Evolutionary conservation across 2,329 filamentous ascomycete species (phyloP).

Genomic region (Mollisia scopiformis): DNA sequence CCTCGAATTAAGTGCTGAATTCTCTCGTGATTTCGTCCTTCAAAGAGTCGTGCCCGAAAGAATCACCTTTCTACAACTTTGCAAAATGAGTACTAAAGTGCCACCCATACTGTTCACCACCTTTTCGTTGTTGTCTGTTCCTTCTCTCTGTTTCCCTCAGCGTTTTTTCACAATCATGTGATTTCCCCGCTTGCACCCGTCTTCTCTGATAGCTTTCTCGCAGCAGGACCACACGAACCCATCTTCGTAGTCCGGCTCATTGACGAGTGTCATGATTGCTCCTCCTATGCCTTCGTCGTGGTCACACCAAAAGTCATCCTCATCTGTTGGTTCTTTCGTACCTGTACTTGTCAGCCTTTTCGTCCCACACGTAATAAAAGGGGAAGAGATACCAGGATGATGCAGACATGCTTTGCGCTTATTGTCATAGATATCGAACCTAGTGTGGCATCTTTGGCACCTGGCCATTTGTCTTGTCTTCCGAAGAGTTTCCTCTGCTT

Average conservation of each 20-base stretch:
- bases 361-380: neutral
- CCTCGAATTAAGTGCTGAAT: no score
- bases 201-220: neutral
- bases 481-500: neutral
- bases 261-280: neutral
- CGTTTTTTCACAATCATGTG: neutral
- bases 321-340: neutral
- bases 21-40: no score
- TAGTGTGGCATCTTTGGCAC: slow-evolving; percentile 1
- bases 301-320: slow-evolving; percentile 2
- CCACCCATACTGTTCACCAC: no score
- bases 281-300: neutral
- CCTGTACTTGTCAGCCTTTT: neutral
- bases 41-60: no score
- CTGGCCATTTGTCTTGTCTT: neutral
- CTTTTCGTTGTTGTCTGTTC: no score
- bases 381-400: slow-evolving; percentile 3
- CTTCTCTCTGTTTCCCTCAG: neutral
- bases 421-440: slow-evolving; percentile 2
- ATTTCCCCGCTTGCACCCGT: neutral
- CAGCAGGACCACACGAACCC: slow-evolving; percentile 8
- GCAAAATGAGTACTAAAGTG: no score
- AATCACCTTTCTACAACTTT: no score
- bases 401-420: neutral
- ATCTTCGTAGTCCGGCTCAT: slow-evolving; percentile 1